Evolutionary conservation across 106 monocot species (phyloP).

Genomic region (Allium sativum): DNA sequence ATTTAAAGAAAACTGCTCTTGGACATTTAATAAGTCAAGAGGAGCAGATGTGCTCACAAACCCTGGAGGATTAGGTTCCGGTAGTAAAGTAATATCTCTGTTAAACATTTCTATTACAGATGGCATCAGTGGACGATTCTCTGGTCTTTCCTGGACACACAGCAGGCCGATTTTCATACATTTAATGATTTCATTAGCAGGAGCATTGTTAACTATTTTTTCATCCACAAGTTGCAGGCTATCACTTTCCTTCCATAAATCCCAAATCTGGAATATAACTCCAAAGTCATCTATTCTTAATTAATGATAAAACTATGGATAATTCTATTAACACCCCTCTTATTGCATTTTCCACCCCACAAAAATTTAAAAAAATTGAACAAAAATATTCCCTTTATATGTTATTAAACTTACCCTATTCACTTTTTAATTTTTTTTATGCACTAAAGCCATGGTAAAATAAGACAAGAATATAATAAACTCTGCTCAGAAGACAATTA

Average conservation of each 20-base stretch:
- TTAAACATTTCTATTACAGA: background rate
- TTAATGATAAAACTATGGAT: no score
- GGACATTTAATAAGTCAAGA: background rate
- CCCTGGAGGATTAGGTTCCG: constrained; percentile 8
- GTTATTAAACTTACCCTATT: no score
- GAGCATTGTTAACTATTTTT: background rate
- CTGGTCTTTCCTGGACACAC: constrained; percentile 11
- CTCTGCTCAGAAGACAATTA: background rate
- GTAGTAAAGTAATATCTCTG: background rate
- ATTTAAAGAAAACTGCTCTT: no score
- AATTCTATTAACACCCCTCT: no score
- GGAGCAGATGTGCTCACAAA: background rate
- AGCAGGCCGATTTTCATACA: constrained; percentile 9
- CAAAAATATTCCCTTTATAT: no score
- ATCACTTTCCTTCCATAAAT: constrained; percentile 21
- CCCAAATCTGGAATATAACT: constrained; percentile 17
- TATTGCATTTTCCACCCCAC: no score
- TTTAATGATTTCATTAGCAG: constrained; percentile 2
- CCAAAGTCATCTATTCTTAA: background rate
- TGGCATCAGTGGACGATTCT: constrained; percentile 13
- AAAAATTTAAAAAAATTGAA: no score
- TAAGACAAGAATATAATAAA: background rate
- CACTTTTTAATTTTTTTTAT: no score
- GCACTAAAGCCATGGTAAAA: no score
- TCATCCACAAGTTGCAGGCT: constrained; percentile 15